These are phyloP conservation scores for Aspergillus sclerotiicarbonarius DNA, from an alignment of 495 filamentous ascomycete species.

Conservation along the genomic window DNA sequence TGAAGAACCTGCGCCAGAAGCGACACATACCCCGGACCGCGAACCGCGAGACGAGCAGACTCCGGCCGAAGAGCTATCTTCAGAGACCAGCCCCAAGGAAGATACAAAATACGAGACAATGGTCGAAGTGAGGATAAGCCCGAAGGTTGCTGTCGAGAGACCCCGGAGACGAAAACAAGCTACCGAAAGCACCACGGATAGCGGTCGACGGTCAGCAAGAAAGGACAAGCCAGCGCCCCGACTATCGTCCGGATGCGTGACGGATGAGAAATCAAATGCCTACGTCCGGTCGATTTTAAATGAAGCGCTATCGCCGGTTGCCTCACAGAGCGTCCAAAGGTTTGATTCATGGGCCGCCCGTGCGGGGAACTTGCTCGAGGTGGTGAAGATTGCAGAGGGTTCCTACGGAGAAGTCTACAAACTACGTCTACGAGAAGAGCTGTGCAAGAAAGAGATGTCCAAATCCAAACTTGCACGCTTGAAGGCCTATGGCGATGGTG, in stretches of 20 bases:
- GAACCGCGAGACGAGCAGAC: conserved; percentile 3
- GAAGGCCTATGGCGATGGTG: conserved; percentile 40
- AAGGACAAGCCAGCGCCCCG: conserved; percentile 22
- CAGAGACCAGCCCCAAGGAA: neutral
- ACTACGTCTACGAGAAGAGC: conserved; percentile 38
- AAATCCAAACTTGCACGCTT: conserved; percentile 41
- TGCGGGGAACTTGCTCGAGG: conserved; percentile 39
- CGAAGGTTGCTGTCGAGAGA: neutral
- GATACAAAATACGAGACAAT: conserved; percentile 25
- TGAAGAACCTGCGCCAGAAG: neutral
- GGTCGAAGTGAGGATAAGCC: conserved; percentile 34
- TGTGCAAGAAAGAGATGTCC: conserved; percentile 37
- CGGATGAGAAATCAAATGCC: conserved; percentile 34
- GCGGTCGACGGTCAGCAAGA: conserved; percentile 14
- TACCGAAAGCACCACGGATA: conserved; percentile 1
- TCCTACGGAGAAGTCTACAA: conserved; percentile 54
- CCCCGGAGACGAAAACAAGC: conserved; percentile 1
- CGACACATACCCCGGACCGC: neutral
- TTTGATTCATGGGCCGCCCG: conserved; percentile 44
- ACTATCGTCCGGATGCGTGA: conserved; percentile 37
- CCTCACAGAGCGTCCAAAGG: conserved; percentile 40
- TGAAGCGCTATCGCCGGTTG: conserved; percentile 37
- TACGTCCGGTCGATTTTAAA: conserved; percentile 42
- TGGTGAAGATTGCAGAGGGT: conserved; percentile 51
- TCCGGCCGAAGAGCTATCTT: neutral